A percentile compares a stretch with the other conserved stretches of the same genome.
Evolutionary conservation across 2,329 filamentous ascomycete species (phyloP).

Genomic region (Ceratocystiopsis minuta): DNA sequence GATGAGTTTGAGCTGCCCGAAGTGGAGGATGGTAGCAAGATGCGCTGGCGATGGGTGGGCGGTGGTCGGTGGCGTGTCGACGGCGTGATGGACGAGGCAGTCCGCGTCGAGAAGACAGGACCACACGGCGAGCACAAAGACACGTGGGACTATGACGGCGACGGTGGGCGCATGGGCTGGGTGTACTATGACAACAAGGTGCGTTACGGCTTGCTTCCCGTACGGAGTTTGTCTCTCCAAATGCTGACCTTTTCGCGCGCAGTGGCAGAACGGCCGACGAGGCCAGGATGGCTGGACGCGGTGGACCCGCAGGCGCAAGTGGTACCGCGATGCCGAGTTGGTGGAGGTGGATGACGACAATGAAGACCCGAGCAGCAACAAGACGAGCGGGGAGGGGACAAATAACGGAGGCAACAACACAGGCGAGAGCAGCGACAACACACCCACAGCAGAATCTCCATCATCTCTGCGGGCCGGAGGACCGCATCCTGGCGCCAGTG

Average conservation of each 20-base stretch:
- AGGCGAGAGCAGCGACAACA: no score
- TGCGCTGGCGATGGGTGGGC: constrained; percentile 61
- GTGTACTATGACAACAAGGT: constrained; percentile 98
- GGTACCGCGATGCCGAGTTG: constrained; percentile 90
- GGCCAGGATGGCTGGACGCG: constrained; percentile 82
- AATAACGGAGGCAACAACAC: background rate
- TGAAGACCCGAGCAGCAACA: background rate
- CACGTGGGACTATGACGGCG: constrained; percentile 34
- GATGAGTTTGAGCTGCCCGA: constrained; percentile 48
- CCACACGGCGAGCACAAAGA: constrained; percentile 17
- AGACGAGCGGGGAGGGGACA: background rate
- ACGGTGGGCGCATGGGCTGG: constrained; percentile 61
- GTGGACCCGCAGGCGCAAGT: constrained; percentile 85
- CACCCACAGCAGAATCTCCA: no score
- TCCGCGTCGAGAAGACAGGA: constrained; percentile 9
- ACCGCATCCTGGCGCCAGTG: no score
- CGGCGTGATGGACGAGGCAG: constrained; percentile 39
- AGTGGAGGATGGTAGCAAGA: constrained; percentile 39
- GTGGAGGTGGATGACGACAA: constrained; percentile 45
- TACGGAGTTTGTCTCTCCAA: background rate
- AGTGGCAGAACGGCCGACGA: constrained; percentile 81
- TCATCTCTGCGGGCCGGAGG: no score
- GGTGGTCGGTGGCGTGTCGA: constrained; percentile 77
- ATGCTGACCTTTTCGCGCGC: background rate
- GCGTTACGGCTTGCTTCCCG: constrained; percentile 11